Base-by-base conservation (phyloP, 352 stramenopile species). In the Phytophthora ramorum region DNA sequence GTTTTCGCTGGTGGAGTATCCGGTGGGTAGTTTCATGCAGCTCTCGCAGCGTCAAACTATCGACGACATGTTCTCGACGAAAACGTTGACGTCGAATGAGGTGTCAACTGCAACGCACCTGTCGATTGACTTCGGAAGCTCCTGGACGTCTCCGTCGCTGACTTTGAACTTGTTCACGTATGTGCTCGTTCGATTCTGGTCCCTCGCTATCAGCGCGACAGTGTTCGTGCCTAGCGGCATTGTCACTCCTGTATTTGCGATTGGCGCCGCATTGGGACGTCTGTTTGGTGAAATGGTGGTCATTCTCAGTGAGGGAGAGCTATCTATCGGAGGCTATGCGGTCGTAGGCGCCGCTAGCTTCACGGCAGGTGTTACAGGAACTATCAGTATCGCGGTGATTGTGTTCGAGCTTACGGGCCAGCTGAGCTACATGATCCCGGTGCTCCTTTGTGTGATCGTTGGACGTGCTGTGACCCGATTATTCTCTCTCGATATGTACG, bases 181-280 rank as follows among this genome's bases (percentile, higher is more conserved):
- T 55, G 78, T 82, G 35, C 43, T 71, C 57, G 73, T 95, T 19
- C 93, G 92, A 2, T 94, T 96, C 57, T 76, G 96, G 57, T 81
- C 87, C 2, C 88, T 89, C 3, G 83, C 73, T 3, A 79, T 96
- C 41, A 93, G 75, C 30, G 85, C 92, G 6, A 95, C 84, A 0
- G 80, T 97, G 20, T 91, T 93, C 44, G 80, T 98, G 3, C 92
- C 93, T 4, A 91, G 89, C 20, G 94, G 94, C 6, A 84, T 98
- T 30, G 95, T 98, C 45, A 97, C 90, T 17, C 93, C 94, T 0
- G 79, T 97, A 19, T 98, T 98, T 62, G 79, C 93, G 4, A 82
- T 96, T 28, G 94, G 94, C n/a, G 89, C 89, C 3, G 83, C 79
- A 2, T 65, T 98, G 16, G 94, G 94, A 4, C 81, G 94, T 7